phyloP scores from a whole-genome alignment of 345 rosid genomes.

The Dipteronia dyeriana region DNA sequence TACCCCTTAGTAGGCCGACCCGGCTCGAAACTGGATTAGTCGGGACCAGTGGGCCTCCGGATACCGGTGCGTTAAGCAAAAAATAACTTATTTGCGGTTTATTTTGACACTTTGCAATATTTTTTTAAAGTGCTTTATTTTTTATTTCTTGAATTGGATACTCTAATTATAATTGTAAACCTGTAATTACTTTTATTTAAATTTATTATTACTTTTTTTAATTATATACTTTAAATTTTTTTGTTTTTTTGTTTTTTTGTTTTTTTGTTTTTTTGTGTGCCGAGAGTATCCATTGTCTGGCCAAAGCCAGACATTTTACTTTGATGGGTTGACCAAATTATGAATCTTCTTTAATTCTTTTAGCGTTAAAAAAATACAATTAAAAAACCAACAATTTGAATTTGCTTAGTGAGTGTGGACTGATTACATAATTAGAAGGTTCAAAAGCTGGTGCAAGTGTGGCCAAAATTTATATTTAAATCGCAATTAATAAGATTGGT shows the following conservation, averaged over 20 bases:
- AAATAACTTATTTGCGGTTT: neutral
- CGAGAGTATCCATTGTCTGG: neutral
- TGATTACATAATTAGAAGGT: conserved; percentile 8
- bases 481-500: neutral
- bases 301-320: conserved; percentile 15
- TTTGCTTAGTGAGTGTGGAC: neutral
- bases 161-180: neutral
- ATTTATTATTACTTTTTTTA: neutral
- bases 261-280: neutral
- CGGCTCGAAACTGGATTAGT: too few species aligned
- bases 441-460: neutral
- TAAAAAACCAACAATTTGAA: neutral
- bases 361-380: neutral
- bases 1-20: too few species aligned
- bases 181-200: neutral
- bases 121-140: too few species aligned
- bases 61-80: too few species aligned
- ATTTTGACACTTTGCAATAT: neutral
- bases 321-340: conserved; percentile 10
- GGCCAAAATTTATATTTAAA: neutral
- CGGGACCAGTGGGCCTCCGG: too few species aligned
- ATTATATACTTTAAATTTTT: neutral
- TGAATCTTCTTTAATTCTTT: neutral
- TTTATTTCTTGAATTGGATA: neutral
- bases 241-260: too few species aligned